A percentile compares a stretch with the other conserved stretches of the same genome.
Evolutionary conservation across 768 basidiomycete genomes (phyloP).

Genomic region (Xerocomellus chrysenteron): DNA sequence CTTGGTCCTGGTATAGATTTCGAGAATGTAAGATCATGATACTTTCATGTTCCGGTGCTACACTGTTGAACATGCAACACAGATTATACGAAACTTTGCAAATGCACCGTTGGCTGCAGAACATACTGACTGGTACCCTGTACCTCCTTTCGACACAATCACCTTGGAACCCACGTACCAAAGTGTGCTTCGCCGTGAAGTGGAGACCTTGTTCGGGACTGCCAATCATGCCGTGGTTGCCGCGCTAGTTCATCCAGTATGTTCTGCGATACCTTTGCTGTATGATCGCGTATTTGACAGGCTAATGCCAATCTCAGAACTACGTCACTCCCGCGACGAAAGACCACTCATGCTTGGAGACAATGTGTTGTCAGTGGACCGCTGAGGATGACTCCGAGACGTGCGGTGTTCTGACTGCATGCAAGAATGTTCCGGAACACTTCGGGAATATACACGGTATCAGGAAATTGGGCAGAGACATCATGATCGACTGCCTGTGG

Average conservation of each 20-base stretch:
- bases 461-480: rapidly evolving
- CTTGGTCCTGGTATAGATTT: neutral
- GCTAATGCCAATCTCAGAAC: too few relatives aligned
- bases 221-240: neutral
- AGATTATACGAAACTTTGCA: neutral
- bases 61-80: neutral
- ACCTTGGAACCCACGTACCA: neutral
- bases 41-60: too few relatives aligned
- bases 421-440: neutral
- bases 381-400: too few relatives aligned
- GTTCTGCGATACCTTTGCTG: neutral
- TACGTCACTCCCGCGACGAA: too few relatives aligned
- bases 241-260: neutral
- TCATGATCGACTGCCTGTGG: neutral
- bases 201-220: neutral
- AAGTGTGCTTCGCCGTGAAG: neutral
- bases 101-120: neutral
- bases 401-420: neutral
- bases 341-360: neutral
- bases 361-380: neutral
- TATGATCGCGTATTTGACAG: too few relatives aligned
- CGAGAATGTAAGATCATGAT: neutral
- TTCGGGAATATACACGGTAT: neutral
- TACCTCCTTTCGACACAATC: too few relatives aligned
- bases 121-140: neutral